phyloP scores from a whole-genome alignment of 805 yeast species.

The Tetrapisispora fleetii region DNA sequence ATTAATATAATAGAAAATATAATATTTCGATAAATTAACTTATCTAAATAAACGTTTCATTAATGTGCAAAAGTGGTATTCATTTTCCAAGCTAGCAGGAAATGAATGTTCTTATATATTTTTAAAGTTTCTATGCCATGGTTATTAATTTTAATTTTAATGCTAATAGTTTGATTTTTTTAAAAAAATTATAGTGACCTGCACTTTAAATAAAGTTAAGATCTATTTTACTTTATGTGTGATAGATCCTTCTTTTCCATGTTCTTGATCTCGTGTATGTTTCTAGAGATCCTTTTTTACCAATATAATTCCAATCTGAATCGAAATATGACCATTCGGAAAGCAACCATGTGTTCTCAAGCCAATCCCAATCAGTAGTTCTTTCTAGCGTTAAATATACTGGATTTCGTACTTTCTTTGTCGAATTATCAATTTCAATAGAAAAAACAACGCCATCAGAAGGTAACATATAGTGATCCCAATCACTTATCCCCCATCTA shows the following conservation, averaged over 20 bases:
- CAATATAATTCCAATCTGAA: constrained; percentile 20
- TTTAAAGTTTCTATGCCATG: background rate
- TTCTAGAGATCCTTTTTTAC: constrained; percentile 18
- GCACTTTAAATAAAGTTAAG: background rate
- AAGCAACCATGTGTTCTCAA: constrained; percentile 22
- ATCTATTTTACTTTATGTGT: background rate
- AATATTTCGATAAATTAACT: background rate
- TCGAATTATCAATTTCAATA: constrained; percentile 3
- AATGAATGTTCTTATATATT: too few species aligned
- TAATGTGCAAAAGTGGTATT: too few species aligned
- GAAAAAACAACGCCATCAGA: constrained; percentile 18
- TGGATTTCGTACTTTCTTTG: constrained; percentile 7
- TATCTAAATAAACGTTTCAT: background rate
- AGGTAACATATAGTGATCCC: constrained; percentile 17
- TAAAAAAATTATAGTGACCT: too few species aligned
- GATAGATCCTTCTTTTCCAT: constrained; percentile 18
- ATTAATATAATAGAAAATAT: background rate
- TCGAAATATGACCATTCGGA: constrained; percentile 21
- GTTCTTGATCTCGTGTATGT: constrained; percentile 21
- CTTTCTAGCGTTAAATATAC: constrained; percentile 12
- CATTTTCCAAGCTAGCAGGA: background rate
- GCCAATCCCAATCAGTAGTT: constrained; percentile 19
- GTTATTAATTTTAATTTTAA: background rate
- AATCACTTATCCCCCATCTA: constrained; percentile 20
- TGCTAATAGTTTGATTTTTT: background rate